phyloP scores from a whole-genome alignment of 768 basidiomycete genomes.

The Trametes cubensis region DNA sequence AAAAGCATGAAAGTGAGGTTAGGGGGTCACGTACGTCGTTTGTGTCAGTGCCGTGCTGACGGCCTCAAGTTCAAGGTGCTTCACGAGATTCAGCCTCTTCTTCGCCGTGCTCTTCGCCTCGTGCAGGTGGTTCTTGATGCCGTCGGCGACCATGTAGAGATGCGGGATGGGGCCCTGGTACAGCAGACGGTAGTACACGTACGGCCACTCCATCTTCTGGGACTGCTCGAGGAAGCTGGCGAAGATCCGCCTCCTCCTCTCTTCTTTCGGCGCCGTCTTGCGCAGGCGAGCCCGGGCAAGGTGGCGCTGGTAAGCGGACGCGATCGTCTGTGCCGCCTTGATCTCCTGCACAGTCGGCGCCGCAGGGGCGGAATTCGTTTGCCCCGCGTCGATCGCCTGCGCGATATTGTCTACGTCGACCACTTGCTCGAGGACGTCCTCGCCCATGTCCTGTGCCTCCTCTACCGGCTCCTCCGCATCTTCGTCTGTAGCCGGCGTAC shows the following conservation, averaged over 20 bases:
- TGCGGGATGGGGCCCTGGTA: constrained; percentile 44
- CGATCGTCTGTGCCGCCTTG: constrained; percentile 10
- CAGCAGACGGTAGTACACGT: constrained; percentile 38
- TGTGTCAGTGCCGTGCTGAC: constrained; percentile 24
- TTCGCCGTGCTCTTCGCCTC: constrained; percentile 38
- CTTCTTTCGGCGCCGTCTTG: background rate
- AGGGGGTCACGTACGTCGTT: constrained; percentile 36
- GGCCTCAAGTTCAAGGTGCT: constrained; percentile 29
- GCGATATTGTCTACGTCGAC: constrained; percentile 12
- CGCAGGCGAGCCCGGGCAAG: background rate
- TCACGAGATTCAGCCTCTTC: constrained; percentile 32
- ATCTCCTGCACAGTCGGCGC: constrained; percentile 17
- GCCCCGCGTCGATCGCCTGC: constrained; percentile 11
- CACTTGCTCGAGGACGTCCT: constrained; percentile 5
- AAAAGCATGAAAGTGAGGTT: background rate
- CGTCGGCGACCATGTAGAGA: constrained; percentile 45
- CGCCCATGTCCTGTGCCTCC: constrained; percentile 18
- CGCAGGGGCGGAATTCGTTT: background rate
- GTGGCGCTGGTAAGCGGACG: constrained; percentile 7
- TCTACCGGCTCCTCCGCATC: constrained; percentile 19
- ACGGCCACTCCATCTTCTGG: constrained; percentile 33
- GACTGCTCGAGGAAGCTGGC: background rate
- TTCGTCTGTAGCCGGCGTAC: background rate
- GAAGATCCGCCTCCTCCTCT: constrained; percentile 12
- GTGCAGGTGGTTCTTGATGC: constrained; percentile 30